Percentiles rank a stretch among this genome's conserved stretches.
Evolutionary conservation across 805 yeast genomes (phyloP).

Genomic region (Saccharomycopsis fermentans): DNA sequence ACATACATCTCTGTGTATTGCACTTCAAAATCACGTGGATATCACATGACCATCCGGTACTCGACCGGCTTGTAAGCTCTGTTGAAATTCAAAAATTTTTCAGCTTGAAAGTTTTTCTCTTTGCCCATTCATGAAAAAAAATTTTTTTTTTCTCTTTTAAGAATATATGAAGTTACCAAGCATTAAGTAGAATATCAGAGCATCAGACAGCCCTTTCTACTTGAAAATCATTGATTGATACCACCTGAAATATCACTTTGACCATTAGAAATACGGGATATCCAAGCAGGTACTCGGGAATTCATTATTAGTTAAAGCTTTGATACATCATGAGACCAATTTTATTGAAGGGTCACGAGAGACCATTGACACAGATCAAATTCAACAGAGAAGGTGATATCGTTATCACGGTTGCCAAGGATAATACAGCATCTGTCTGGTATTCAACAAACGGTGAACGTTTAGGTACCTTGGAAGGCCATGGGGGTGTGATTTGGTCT

Average conservation of each 20-base stretch:
- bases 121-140: not conserved
- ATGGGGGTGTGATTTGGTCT: conserved; percentile 91
- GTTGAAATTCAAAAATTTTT: not conserved
- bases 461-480: conserved; percentile 83
- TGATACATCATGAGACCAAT: conserved; percentile 1
- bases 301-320: no score
- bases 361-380: conserved; percentile 93
- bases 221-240: no score
- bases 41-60: not conserved
- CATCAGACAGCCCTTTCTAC: no score
- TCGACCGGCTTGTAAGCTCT: not conserved
- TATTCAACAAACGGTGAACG: conserved; percentile 93
- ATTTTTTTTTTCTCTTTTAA: not conserved
- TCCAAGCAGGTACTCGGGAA: no score
- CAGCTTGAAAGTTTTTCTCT: not conserved
- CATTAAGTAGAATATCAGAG: no score
- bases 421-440: conserved; percentile 85
- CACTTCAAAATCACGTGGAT: no score
- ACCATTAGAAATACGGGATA: no score
- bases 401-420: conserved; percentile 86
- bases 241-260: no score
- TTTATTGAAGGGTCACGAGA: conserved; percentile 65
- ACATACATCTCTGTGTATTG: no score
- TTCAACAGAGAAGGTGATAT: conserved; percentile 94
- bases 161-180: no score